Evolutionary conservation across 345 rosid species (phyloP).

Genomic region (Atalantia buxifolia): DNA sequence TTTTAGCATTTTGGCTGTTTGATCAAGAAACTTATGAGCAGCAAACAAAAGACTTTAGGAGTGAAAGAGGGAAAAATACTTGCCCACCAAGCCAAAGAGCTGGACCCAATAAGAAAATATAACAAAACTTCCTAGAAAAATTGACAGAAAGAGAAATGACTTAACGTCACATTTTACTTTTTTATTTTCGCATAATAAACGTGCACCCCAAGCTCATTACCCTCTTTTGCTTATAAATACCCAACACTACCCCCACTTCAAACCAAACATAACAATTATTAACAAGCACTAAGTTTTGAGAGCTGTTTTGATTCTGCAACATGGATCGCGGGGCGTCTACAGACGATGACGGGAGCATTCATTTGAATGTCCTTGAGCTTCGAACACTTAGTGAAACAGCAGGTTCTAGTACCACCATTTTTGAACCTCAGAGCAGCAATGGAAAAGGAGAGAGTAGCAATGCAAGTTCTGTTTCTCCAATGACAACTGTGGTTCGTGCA

Average conservation of each 20-base stretch:
- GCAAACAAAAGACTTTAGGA: not conserved
- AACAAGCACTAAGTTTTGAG: not conserved
- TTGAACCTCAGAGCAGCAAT: constrained; percentile 43
- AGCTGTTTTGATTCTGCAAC: not conserved
- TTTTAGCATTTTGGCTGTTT: constrained; percentile 9
- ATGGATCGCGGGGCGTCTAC: constrained; percentile 33
- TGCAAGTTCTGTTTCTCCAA: constrained; percentile 27
- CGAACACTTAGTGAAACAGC: constrained; percentile 39
- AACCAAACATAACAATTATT: not conserved
- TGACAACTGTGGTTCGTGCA: constrained; percentile 29
- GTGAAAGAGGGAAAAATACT: not conserved
- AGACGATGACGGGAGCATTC: constrained; percentile 49
- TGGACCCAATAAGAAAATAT: not conserved
- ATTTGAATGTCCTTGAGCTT: constrained; percentile 44
- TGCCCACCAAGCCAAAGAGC: constrained; percentile 16
- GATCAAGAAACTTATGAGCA: constrained; percentile 5
- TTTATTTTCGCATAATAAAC: constrained; percentile 39
- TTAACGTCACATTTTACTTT: constrained; percentile 41
- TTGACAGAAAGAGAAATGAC: constrained; percentile 21
- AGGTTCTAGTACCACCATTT: constrained; percentile 53
- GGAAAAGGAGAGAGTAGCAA: constrained; percentile 53
- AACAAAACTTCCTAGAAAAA: constrained; percentile 8
- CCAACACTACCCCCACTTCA: not conserved
- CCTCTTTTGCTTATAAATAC: constrained; percentile 1
- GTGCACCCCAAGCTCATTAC: constrained; percentile 39